These are phyloP conservation scores for Didymella pomorum DNA, from an alignment of 2,329 filamentous ascomycete genomes.

Conservation along the genomic window DNA sequence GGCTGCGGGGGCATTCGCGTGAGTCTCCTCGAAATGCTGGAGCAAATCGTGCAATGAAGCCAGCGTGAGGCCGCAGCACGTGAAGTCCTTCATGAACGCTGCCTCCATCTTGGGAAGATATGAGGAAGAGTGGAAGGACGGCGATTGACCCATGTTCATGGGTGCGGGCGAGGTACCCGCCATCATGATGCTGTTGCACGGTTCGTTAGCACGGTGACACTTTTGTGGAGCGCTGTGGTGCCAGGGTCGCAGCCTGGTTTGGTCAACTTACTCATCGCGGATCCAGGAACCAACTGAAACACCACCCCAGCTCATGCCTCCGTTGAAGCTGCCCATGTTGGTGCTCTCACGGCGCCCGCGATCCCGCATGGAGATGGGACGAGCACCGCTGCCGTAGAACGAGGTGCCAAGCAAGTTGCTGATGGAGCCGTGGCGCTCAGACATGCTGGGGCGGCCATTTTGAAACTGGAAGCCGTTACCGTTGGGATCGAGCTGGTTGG, in stretches of 20 bases:
- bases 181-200: constrained; percentile 80
- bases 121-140: constrained; percentile 94
- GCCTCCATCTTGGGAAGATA: constrained; percentile 96
- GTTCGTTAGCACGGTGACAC: constrained; percentile 31
- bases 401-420: constrained; percentile 56
- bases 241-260: constrained; percentile 5
- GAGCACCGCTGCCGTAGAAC: constrained; percentile 65
- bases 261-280: constrained; percentile 86
- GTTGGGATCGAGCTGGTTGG: constrained; percentile 54
- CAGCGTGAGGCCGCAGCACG: constrained; percentile 88
- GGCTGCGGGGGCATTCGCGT: constrained; percentile 73
- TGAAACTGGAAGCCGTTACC: constrained; percentile 41
- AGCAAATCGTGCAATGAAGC: constrained; percentile 93
- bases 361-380: constrained; percentile 68
- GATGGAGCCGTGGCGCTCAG: constrained; percentile 64
- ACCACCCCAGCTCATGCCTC: constrained; percentile 96
- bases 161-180: constrained; percentile 92
- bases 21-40: constrained; percentile 95
- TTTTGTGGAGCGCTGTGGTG: constrained; percentile 9
- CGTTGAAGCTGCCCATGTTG: constrained; percentile 68
- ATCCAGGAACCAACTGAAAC: constrained; percentile 97
- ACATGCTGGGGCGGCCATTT: constrained; percentile 43
- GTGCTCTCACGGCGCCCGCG: constrained; percentile 65
- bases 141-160: constrained; percentile 74
- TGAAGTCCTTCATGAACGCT: constrained; percentile 97